Conservation (phyloP, 2,329 filamentous ascomycete genomes). For the Fusarium sp. region DNA sequence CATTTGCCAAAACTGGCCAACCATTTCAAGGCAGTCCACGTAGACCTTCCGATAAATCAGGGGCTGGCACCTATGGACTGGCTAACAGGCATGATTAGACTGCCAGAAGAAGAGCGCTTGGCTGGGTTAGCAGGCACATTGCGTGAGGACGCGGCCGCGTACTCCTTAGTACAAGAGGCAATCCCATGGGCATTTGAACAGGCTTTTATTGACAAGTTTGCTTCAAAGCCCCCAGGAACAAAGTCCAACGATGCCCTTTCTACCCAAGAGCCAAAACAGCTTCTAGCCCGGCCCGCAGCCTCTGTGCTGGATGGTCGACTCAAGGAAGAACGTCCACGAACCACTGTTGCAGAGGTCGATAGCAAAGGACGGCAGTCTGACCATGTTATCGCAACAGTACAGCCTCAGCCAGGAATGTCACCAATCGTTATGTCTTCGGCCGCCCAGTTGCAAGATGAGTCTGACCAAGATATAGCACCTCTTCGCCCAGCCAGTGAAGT, state of each 20-base stretch:
- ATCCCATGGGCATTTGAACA: constrained; percentile 53
- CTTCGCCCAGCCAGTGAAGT: constrained; percentile 48
- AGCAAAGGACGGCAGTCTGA: not conserved
- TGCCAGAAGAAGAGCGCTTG: constrained; percentile 53
- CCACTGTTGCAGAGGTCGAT: not conserved
- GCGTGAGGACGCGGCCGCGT: constrained; percentile 51
- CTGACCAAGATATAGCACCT: constrained; percentile 32
- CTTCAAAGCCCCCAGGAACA: constrained; percentile 2
- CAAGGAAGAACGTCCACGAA: not conserved
- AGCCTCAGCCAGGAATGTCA: not conserved
- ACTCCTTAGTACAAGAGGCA: constrained; percentile 54
- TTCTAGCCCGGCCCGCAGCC: not conserved
- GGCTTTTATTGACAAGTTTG: constrained; percentile 16
- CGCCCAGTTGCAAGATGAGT: constrained; percentile 3
- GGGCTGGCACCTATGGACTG: constrained; percentile 54
- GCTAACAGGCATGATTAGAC: constrained; percentile 60
- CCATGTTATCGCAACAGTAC: not conserved
- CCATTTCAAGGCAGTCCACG: constrained; percentile 64
- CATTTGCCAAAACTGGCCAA: constrained; percentile 71
- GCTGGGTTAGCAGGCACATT: constrained; percentile 47
- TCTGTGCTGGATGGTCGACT: not conserved
- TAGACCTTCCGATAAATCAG: constrained; percentile 46
- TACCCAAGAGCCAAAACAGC: not conserved
- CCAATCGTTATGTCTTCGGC: not conserved
- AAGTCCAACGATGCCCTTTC: not conserved